phyloP scores from a whole-genome alignment of 805 yeast genomes.

The Vanderwaltozyma verrucispora region DNA sequence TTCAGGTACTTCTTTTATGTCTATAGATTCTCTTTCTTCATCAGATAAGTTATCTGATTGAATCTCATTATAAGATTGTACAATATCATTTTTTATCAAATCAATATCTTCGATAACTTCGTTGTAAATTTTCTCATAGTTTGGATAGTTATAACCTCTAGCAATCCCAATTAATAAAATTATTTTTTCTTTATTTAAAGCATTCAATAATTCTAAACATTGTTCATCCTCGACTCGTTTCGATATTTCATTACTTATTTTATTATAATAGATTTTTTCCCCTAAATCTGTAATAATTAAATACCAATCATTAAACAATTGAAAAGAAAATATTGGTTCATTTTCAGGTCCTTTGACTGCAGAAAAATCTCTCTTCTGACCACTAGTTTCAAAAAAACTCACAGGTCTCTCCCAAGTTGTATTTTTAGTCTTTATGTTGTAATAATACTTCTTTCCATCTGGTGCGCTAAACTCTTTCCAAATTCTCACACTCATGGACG shows the following conservation, averaged over 20 bases:
- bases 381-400: slow-evolving; percentile 3
- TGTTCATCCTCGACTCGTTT: slow-evolving; percentile 27
- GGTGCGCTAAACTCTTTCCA: slow-evolving; percentile 34
- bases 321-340: slow-evolving; percentile 10
- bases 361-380: background rate
- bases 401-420: slow-evolving; percentile 33
- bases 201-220: slow-evolving; percentile 18
- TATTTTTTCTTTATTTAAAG: slow-evolving; percentile 22
- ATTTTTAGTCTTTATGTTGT: slow-evolving; percentile 28
- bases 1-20: background rate
- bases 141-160: slow-evolving; percentile 12
- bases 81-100: slow-evolving; percentile 6
- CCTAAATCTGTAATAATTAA: slow-evolving; percentile 36
- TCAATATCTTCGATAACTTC: slow-evolving; percentile 10
- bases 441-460: slow-evolving; percentile 30
- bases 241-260: slow-evolving; percentile 16
- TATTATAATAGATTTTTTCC: slow-evolving; percentile 32
- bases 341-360: slow-evolving; percentile 2
- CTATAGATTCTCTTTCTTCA: background rate
- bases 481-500: slow-evolving; percentile 8
- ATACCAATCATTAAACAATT: slow-evolving; percentile 30
- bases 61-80: slow-evolving; percentile 5
- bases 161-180: slow-evolving; percentile 17
- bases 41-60: slow-evolving; percentile 3
- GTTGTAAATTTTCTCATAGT: slow-evolving; percentile 10